Base-by-base conservation (phyloP, 768 basidiomycete species). In the Sporobolomyces roseus region DNA sequence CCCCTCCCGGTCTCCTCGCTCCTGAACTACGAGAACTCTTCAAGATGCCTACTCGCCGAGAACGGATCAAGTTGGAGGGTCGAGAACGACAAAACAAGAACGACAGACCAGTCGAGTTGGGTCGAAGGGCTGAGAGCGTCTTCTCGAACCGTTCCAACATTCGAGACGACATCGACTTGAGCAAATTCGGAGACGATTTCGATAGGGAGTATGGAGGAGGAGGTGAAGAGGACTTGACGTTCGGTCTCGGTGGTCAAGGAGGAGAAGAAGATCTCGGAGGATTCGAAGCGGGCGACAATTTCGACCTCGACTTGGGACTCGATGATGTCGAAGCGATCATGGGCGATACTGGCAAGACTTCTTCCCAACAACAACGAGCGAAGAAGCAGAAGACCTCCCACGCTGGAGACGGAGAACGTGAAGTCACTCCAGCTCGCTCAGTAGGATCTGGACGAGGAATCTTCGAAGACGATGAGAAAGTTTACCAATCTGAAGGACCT, bases 21-120 rank as follows among this genome's bases (percentile, higher is more conserved):
- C 87, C 88, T 0, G 91, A 94, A 77, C 81, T 99, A 27, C 83
- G 85, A 2, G 85, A 88, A 61, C 80, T 99, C 62, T 99, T 96
- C 80, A 83, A 88, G 81, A 35, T 86, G 83, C n/a, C 71, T 35
- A 65, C 63, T 4, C 66, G 71, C 2, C 66, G 66, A 12, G 56
- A 68, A n/a, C 71, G 55, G 27, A 65, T 72, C 55, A 51, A 55
- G 14, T 52, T 65, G 19, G 65, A 65, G 29, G 65, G 62, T 2
- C 66, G 67, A 23, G 46, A 55, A 46, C 64, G 64, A 8, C 21
- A 29, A 17, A 36, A 62, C 41, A 53, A 58, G 25, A 55, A 23
- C 14, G 70, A 63, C 21, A 38, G 38, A 16, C 60, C 52, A 4
- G 63, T 68, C 35, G 63, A 68, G 38, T 60, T 56, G 8, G 71